A percentile compares a stretch with the other conserved stretches of the same genome.
phyloP scores from a whole-genome alignment of 768 basidiomycete genomes.

The Sarcomyxa edulis region DNA sequence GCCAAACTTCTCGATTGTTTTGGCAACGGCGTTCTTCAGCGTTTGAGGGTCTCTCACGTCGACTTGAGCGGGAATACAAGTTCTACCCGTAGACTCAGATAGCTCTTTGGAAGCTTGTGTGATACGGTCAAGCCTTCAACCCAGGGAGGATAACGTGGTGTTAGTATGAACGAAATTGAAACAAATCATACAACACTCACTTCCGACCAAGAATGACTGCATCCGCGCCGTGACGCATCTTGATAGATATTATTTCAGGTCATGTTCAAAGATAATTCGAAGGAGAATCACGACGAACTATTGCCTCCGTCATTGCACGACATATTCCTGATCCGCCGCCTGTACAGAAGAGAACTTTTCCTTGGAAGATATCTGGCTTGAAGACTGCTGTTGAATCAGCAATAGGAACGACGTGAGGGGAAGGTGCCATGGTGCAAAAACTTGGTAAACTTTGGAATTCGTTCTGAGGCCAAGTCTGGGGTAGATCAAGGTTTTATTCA shows the following conservation, averaged over 20 bases:
- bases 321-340: constrained; percentile 94
- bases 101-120: constrained; percentile 67
- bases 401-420: constrained; percentile 37
- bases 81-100: constrained; percentile 58
- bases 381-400: constrained; percentile 61
- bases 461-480: too few species aligned
- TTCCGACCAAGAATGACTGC: constrained; percentile 85
- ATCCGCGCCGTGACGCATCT: constrained; percentile 83
- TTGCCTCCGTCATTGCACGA: constrained; percentile 76
- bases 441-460: neutral
- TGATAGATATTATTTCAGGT: constrained; percentile 7
- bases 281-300: constrained; percentile 42
- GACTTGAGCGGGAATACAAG: constrained; percentile 67
- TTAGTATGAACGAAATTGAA: constrained; percentile 3
- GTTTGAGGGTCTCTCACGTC: constrained; percentile 80
- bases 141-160: constrained; percentile 1
- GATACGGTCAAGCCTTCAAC: constrained; percentile 73
- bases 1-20: constrained; percentile 73
- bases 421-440: constrained; percentile 36
- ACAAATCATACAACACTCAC: constrained; percentile 35
- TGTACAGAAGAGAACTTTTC: constrained; percentile 88
- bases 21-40: constrained; percentile 68
- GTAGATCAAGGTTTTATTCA: too few species aligned
- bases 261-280: constrained; percentile 2
- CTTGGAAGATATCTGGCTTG: constrained; percentile 77